Percentiles rank a stretch among this genome's conserved stretches.
These are phyloP conservation scores for Nigrospora oryzae DNA, from an alignment of 2,329 filamentous ascomycete species.

Conservation along the genomic window DNA sequence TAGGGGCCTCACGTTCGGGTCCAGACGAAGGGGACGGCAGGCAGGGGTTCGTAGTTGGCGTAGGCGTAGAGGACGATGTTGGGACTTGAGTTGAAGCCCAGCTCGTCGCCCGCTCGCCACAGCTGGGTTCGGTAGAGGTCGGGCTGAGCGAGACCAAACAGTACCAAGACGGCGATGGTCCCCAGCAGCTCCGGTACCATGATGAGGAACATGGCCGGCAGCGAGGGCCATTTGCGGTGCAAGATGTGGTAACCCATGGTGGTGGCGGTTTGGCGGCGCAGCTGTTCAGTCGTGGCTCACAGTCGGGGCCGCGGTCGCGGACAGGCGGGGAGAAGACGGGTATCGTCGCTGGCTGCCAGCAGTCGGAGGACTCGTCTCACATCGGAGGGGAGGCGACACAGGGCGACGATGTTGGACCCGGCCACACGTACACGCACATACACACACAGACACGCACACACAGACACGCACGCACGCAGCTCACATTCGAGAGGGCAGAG, in stretches of 20 bases:
- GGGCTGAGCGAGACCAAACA: constrained; percentile 67
- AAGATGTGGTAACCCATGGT: constrained; percentile 45
- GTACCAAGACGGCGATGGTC: constrained; percentile 56
- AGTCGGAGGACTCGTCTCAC: constrained; percentile 3
- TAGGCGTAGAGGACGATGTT: constrained; percentile 62
- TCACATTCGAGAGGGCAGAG: too few species aligned
- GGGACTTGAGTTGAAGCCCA: constrained; percentile 69
- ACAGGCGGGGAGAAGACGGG: not conserved
- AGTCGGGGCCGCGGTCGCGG: not conserved
- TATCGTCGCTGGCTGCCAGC: constrained; percentile 4
- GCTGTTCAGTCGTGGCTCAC: not conserved
- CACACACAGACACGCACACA: too few species aligned
- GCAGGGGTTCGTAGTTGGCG: constrained; percentile 59
- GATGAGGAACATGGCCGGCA: constrained; percentile 50
- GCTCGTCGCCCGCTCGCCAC: constrained; percentile 63
- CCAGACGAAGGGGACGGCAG: constrained; percentile 62
- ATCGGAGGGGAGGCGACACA: not conserved
- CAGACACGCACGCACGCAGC: too few species aligned
- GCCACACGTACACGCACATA: too few species aligned
- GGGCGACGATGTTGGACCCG: not conserved
- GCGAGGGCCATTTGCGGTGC: constrained; percentile 49
- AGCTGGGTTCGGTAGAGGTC: constrained; percentile 63
- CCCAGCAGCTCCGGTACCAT: constrained; percentile 59
- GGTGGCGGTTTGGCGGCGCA: constrained; percentile 7
- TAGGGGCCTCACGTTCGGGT: constrained; percentile 53